These are phyloP conservation scores for Mrakia gelida DNA, from an alignment of 768 basidiomycete species.

Conservation along the genomic window DNA sequence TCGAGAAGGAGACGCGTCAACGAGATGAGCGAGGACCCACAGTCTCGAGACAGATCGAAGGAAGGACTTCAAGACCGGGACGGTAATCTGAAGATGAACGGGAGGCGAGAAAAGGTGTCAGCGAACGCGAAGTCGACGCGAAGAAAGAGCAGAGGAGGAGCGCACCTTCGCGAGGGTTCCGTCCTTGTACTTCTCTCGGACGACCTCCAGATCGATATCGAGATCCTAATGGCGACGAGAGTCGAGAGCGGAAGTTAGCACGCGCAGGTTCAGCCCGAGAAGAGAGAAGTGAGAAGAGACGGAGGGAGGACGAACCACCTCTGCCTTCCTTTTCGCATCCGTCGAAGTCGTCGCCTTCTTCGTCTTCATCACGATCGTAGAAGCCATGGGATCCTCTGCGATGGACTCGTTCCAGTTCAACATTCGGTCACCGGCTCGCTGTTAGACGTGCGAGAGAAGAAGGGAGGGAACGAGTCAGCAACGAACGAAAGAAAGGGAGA, in stretches of 20 bases:
- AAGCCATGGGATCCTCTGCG: constrained; percentile 60
- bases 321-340: constrained; percentile 51
- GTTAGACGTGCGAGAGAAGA: not conserved
- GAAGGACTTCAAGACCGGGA: constrained; percentile 17
- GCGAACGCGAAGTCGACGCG: not conserved
- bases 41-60: constrained; percentile 9
- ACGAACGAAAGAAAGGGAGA: not conserved
- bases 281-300: not conserved
- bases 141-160: not conserved
- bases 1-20: not conserved
- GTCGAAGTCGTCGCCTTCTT: constrained; percentile 60
- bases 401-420: constrained; percentile 66
- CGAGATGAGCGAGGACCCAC: not conserved
- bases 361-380: constrained; percentile 48
- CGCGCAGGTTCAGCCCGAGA: not conserved
- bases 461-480: constrained; percentile 22
- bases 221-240: constrained; percentile 50
- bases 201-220: constrained; percentile 65
- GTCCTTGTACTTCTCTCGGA: constrained; percentile 60
- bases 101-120: not conserved
- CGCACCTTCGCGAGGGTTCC: constrained; percentile 53
- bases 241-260: constrained; percentile 5
- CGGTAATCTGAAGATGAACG: constrained; percentile 49
- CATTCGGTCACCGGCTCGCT: constrained; percentile 68
- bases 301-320: constrained; percentile 24